Conservation (phyloP, 345 rosid species). For the Populus davidiana region DNA sequence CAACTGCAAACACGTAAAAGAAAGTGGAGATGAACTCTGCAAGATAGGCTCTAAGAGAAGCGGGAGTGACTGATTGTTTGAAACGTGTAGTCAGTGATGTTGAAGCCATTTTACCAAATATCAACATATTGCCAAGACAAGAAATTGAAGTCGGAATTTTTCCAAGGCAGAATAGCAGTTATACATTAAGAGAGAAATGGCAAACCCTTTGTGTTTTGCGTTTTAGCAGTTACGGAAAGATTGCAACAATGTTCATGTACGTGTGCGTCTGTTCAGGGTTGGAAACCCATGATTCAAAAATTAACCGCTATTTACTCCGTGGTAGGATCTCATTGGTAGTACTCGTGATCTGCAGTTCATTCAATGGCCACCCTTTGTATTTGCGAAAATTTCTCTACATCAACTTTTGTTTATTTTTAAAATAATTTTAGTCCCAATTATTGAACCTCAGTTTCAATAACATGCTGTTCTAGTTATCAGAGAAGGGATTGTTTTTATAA, state of each 20-base stretch:
- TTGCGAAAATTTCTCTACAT: background rate
- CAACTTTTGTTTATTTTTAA: background rate
- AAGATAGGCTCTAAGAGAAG: slow-evolving; percentile 64
- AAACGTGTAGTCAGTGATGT: slow-evolving; percentile 41
- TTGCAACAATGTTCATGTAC: background rate
- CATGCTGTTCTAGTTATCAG: background rate
- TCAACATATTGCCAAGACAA: background rate
- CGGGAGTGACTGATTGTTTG: slow-evolving; percentile 38
- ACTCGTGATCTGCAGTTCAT: background rate
- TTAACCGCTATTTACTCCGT: slow-evolving; percentile 12
- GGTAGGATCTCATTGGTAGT: background rate
- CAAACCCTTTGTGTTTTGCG: background rate
- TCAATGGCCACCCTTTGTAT: background rate
- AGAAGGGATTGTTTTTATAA: background rate
- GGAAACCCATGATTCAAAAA: background rate
- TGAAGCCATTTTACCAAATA: slow-evolving; percentile 48
- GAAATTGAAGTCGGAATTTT: background rate
- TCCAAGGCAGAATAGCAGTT: background rate
- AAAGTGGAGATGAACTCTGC: slow-evolving; percentile 93
- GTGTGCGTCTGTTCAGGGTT: background rate
- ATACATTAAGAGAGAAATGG: background rate
- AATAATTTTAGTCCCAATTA: background rate
- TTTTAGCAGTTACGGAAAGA: background rate
- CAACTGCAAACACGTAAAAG: slow-evolving; percentile 70
- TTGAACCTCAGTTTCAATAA: background rate